Base-by-base conservation (phyloP, 768 basidiomycete genomes). In the Hebeloma cylindrosporum region DNA sequence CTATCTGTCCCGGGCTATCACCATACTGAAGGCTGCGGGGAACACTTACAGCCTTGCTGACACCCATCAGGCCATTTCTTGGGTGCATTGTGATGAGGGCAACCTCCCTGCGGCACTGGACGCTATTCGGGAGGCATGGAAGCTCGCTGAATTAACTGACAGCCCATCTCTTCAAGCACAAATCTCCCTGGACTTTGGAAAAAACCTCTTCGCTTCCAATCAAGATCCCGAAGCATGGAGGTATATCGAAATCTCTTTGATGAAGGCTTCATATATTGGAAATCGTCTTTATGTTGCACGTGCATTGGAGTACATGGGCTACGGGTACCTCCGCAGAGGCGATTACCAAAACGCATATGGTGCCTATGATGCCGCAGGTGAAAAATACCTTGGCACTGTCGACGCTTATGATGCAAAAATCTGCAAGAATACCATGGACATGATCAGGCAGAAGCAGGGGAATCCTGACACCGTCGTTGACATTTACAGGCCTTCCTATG, bases 221-320 rank as follows among this genome's bases (percentile, higher is more conserved):
- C n/a, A 14, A 16, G 45, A 46, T 22, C 25, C 23, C 2, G 36
- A 46, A 30, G 45, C 29, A 4, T 46, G 45, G 45, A 32, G 25
- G 11, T 16, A 33, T 8, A 14, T 46, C 7, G 37, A 40, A 18
- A 33, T 39, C 20, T 31, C 14, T 14, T 30, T 16, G 29, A 10
- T 22, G 40, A 41, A 4, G 29, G 29, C 8, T 7, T 11, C 16
- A 41, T 18, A 18, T 31, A n/a, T 9, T 5, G 27, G 16, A 30
- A 41, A n/a, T n/a, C n/a, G 10, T 17, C 18, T 16, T 30, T 18
- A 14, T 18, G 8, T 41, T 31, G 29, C 20, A 21, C n/a, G 14
- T 10, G 40, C 40, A 22, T 21, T 42, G 40, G 30, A 32, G 13
- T 25, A 6, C 18, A 22, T 42, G 29, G 30, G 40, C 14, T 42